Conservation (phyloP, 768 basidiomycete genomes). For the Astraeus odoratus region DNA sequence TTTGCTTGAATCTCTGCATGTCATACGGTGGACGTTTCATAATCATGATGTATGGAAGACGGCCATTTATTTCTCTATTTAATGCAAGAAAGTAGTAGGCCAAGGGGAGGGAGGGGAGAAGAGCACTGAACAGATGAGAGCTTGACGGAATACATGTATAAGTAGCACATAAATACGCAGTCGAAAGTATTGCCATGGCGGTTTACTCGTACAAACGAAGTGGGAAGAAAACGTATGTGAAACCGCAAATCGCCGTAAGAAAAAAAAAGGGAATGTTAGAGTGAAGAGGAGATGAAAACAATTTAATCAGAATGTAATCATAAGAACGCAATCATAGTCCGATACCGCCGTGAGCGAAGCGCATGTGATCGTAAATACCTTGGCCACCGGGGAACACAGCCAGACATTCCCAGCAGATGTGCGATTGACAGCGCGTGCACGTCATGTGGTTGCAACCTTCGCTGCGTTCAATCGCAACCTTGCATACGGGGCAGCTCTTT, state of each 20-base stretch:
- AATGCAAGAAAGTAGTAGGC: not conserved
- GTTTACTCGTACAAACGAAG: not conserved
- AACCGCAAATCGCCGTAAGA: not conserved
- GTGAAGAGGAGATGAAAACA: not conserved
- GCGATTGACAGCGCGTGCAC: conserved; percentile 67
- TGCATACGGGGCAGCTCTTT: conserved; percentile 70
- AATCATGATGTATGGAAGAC: not conserved
- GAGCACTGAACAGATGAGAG: not conserved
- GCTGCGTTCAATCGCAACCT: conserved; percentile 59
- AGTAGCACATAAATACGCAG: not conserved
- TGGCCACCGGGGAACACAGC: conserved; percentile 59
- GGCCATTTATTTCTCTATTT: conserved; percentile 1
- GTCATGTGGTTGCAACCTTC: conserved; percentile 83
- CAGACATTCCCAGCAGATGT: conserved; percentile 78
- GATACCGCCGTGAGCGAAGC: conserved; percentile 55
- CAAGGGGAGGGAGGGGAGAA: not conserved
- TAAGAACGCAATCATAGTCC: conserved; percentile 25
- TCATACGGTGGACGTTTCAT: not conserved
- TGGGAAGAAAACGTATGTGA: not conserved
- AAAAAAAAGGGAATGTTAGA: not conserved
- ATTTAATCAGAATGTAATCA: not conserved
- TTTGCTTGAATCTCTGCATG: conserved; percentile 9
- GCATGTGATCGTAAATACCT: conserved; percentile 80
- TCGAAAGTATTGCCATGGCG: not conserved
- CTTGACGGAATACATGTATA: not conserved